Conservation (phyloP, 805 yeast species). For the Lipomyces chichibuensis region DNA sequence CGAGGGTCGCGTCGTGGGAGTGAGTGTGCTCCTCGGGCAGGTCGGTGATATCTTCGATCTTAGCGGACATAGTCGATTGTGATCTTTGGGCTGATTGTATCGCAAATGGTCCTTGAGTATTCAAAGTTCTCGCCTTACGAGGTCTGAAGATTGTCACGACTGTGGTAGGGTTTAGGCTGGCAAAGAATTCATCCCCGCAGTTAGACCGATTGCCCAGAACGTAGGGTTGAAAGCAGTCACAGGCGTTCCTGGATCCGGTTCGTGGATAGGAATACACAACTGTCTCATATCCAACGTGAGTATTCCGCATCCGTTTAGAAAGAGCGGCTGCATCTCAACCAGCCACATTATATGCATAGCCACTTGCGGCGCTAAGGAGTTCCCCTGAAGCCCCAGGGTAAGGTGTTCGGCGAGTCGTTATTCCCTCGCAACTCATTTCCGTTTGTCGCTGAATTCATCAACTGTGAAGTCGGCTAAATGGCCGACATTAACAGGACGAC, state of each 20-base stretch:
- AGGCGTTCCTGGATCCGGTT: not conserved
- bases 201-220: not conserved
- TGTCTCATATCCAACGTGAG: not conserved
- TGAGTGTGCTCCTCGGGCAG: constrained; percentile 19
- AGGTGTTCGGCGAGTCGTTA: not conserved
- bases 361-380: not conserved
- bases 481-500: not conserved
- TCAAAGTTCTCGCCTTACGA: not conserved
- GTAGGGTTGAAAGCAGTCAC: constrained; percentile 11
- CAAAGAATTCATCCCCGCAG: not conserved
- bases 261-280: not conserved
- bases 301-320: not conserved
- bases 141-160: not conserved
- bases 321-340: not conserved
- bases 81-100: not conserved
- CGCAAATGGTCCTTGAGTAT: not conserved
- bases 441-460: not conserved
- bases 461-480: too few species aligned
- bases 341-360: not conserved
- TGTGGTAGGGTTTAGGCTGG: constrained; percentile 4
- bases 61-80: constrained; percentile 31
- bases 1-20: constrained; percentile 9
- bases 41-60: constrained; percentile 37
- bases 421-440: not conserved
- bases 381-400: not conserved